Evolutionary conservation across 495 filamentous ascomycete genomes (phyloP), one percentile per base, ranked within the genome.

Genomic region (Aspergillus sclerotiicarbonarius): DNA sequence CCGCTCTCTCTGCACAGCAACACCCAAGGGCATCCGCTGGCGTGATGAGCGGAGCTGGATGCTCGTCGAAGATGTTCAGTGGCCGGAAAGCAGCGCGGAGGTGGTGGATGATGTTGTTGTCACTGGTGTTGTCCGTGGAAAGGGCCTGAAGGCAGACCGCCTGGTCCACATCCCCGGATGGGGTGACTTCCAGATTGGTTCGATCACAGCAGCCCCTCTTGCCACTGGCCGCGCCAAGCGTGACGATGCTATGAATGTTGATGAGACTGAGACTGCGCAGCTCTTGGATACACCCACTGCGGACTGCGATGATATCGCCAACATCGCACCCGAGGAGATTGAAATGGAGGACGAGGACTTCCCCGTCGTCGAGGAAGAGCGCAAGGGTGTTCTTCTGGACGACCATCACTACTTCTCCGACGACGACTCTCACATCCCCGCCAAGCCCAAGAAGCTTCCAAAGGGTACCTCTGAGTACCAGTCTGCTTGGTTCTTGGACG

Each of bases 341-440:
- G 84, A 88, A 67, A 90, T 90, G 82, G 84, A 88, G 32, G 84
- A 88, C 56, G 85, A 88, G 32, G 82, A 87, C 18, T 79, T 83
- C 56, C 74, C 78, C 0, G 68, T 82, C 30, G 84, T 84, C 7
- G 78, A 84, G n/a, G 71, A 69, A 12, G 76, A 78, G 25, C 80
- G 87, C 48, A 86, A 84, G 71, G 93, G 93, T 47, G 94, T 98
- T 4, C 78, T 98, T 43, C 79, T 98, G 30, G 94, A 98, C 61
- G 92, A 96, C 59, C 93, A 98, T 72, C 94, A 97, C 67, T 98
- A 98, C 74, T 98, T 96, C 67, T 93, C 91, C 4, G 94, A 98
- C 51, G 91, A 96, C 16, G 89, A 95, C 20, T 76, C 82, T n/a
- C 76, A 82, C 57, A 75, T 82, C 31, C 82, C 84, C 3, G 60